Base-by-base conservation (phyloP, 129 eudicot species). In the Chrysanthemum makinoi region DNA sequence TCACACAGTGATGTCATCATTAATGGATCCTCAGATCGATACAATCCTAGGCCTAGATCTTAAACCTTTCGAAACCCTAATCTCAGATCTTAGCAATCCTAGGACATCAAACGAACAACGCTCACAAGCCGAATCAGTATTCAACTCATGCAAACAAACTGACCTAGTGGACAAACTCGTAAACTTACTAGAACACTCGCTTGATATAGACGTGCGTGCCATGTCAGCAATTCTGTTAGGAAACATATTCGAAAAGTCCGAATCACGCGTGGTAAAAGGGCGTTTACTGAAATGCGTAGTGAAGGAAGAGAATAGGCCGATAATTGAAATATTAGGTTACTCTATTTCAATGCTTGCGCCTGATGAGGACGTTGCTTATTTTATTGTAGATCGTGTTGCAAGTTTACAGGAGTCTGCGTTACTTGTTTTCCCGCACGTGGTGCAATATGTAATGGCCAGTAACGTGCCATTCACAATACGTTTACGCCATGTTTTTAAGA, bases 261-360 rank as follows among this genome's bases (percentile, higher is more conserved):
- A 20, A 20, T 20, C 20, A 1, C n/a, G n/a, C n/a, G n/a, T n/a
- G n/a, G 20, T 97, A 84, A 20, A 80, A 91, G 1, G 58, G 88
- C 10, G 71, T 35, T 75, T 95, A 4, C 77, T 95, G 13, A 24
- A 76, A 39, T 86, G 86, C 10, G 83, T 95, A 64, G 91, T 83
- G 52, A 78, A 76, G 0, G 97, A 90, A 55, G 88, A 86, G 46
- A 75, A 83, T 11, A 90, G 88, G 46, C 70, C 89, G 10, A 86
- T 90, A 19, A 80, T 89, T 59, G 90, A 88, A 72, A 95, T 90
- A 86, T 65, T 95, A 0, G 90, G 99, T 65, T 96, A 95, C 56
- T 90, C 99, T 7, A 72, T 95, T 11, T 90, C 99, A 10, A 97
- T 88, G 59, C 86, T 95, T 0, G 97, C 99, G 15, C 84, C 99